Evolutionary conservation across 2,329 filamentous ascomycete species (phyloP).

Genomic region (Orbilia quercus): DNA sequence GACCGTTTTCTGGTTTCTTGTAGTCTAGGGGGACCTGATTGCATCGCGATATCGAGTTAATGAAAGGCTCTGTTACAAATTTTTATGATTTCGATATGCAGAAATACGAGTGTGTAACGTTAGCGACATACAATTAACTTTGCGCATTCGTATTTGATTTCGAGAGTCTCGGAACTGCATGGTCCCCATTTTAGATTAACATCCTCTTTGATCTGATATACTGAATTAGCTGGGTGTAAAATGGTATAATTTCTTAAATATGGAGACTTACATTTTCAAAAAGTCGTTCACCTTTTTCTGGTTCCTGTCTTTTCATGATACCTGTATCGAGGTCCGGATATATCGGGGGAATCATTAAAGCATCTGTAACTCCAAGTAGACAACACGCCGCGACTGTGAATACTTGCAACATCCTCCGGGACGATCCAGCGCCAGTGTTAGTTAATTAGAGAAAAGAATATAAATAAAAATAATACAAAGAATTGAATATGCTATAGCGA

Average conservation of each 20-base stretch:
- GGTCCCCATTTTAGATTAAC: conserved; percentile 65
- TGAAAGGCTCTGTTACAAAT: too few species aligned
- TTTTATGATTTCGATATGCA: not conserved
- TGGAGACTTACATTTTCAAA: conserved; percentile 36
- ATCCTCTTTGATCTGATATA: conserved; percentile 65
- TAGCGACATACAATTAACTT: conserved; percentile 14
- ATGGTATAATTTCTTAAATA: too few species aligned
- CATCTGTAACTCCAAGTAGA: not conserved
- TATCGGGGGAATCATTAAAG: not conserved
- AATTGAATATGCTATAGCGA: not conserved
- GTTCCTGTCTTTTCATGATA: not conserved
- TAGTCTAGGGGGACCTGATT: conserved; percentile 67
- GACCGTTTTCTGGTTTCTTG: conserved; percentile 63
- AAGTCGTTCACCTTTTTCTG: conserved; percentile 25
- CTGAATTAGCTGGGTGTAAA: too few species aligned
- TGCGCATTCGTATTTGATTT: conserved; percentile 39
- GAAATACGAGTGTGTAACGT: too few species aligned
- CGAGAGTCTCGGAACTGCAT: conserved; percentile 62
- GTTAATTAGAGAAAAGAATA: not conserved
- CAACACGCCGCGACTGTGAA: not conserved
- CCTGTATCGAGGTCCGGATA: not conserved
- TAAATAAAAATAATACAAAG: not conserved
- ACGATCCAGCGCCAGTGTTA: not conserved
- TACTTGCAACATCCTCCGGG: not conserved
- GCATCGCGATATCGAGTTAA: too few species aligned